A percentile compares a stretch with the other conserved stretches of the same genome.
These are phyloP conservation scores for Paraconiothyrium brasiliense DNA, from an alignment of 2,329 filamentous ascomycete genomes.

Conservation along the genomic window DNA sequence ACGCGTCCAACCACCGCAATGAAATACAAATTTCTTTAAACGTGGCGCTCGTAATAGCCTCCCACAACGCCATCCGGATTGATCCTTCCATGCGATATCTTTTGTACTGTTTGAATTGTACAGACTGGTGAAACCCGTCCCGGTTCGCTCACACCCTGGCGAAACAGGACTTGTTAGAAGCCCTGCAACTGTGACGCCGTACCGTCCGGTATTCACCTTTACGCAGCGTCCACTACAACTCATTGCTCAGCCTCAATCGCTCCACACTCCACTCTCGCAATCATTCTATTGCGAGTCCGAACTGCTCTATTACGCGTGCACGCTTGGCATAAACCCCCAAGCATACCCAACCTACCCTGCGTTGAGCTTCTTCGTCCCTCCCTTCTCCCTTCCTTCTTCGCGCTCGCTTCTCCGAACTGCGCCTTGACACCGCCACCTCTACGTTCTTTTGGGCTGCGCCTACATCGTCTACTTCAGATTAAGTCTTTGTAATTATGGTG, in stretches of 20 bases:
- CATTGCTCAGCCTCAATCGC: conserved; percentile 9
- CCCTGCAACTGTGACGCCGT: neutral
- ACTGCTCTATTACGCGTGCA: neutral
- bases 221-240: neutral
- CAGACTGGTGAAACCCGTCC: neutral
- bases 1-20: conserved; percentile 9
- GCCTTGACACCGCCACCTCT: conserved; percentile 1
- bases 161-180: conserved; percentile 4
- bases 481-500: conserved; percentile 32
- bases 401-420: neutral
- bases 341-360: neutral
- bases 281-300: neutral
- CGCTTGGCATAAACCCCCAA: neutral
- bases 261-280: neutral
- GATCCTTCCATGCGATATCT: neutral
- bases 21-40: neutral
- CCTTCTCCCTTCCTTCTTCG: neutral
- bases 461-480: neutral
- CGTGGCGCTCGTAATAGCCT: neutral
- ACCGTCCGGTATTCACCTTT: neutral
- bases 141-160: conserved; percentile 3
- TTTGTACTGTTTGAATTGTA: neutral
- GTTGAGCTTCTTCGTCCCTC: neutral
- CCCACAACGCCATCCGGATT: neutral
- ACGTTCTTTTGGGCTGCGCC: conserved; percentile 12